Evolutionary conservation across 805 yeast species (phyloP).

Genomic region (Zygosaccharomyces bisporus): DNA sequence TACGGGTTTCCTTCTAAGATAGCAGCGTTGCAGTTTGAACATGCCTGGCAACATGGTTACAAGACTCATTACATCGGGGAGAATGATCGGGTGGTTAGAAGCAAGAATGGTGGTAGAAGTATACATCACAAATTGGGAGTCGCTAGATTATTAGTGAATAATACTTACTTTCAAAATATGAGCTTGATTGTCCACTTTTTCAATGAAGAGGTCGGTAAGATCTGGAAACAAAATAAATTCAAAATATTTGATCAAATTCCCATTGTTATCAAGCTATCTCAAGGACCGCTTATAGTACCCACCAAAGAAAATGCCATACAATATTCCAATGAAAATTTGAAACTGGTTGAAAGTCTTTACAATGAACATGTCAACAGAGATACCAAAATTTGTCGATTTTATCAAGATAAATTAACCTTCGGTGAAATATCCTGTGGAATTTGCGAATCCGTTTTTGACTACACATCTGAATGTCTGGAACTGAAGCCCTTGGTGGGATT

Average conservation of each 20-base stretch:
- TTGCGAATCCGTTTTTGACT: slow-evolving; percentile 37
- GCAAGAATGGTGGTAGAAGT: slow-evolving; percentile 39
- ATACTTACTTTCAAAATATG: slow-evolving; percentile 44
- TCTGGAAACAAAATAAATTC: slow-evolving; percentile 30
- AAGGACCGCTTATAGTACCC: slow-evolving; percentile 10
- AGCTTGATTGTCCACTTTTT: slow-evolving; percentile 48
- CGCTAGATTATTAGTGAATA: slow-evolving; percentile 41
- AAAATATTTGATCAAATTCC: not conserved
- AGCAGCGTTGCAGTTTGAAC: slow-evolving; percentile 76
- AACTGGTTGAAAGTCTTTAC: slow-evolving; percentile 30
- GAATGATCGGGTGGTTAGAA: slow-evolving; percentile 38
- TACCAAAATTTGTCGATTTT: slow-evolving; percentile 12
- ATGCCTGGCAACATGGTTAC: slow-evolving; percentile 76
- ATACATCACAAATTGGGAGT: slow-evolving; percentile 48
- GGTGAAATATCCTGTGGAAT: slow-evolving; percentile 33
- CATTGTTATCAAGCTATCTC: not conserved
- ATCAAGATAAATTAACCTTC: slow-evolving; percentile 20
- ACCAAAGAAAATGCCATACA: slow-evolving; percentile 12
- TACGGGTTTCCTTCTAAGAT: slow-evolving; percentile 69
- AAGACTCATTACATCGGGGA: slow-evolving; percentile 55
- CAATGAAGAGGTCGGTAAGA: slow-evolving; percentile 23
- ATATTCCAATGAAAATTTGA: slow-evolving; percentile 25
- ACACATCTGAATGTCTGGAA: slow-evolving; percentile 30
- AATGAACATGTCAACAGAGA: slow-evolving; percentile 15
- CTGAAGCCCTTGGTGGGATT: slow-evolving; percentile 36